These are phyloP conservation scores for Carex kokanica DNA, from an alignment of 176 grass and related monocot species.

Conservation along the genomic window DNA sequence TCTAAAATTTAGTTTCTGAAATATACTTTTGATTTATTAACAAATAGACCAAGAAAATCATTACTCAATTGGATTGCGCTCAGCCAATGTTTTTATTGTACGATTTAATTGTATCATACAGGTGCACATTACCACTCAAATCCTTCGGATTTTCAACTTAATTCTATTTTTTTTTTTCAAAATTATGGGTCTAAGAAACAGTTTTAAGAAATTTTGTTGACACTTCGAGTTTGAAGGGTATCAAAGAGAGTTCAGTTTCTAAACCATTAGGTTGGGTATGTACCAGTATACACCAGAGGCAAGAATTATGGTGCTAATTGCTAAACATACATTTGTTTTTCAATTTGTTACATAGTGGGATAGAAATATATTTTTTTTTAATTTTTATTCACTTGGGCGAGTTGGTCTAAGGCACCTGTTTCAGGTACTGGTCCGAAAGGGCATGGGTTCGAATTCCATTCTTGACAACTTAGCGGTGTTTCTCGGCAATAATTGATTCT, in stretches of 20 bases:
- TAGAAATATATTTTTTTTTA: neutral
- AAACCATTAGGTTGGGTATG: neutral
- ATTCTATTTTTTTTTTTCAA: neutral
- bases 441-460: too few relatives aligned
- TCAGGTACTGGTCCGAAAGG: too few relatives aligned
- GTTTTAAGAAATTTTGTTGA: neutral
- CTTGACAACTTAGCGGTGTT: too few relatives aligned
- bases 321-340: too few relatives aligned
- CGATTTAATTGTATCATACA: neutral
- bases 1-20: too few relatives aligned
- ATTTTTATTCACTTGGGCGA: neutral
- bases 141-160: neutral
- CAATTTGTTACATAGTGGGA: neutral
- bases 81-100: neutral
- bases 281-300: neutral
- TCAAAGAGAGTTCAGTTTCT: too few relatives aligned
- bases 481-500: too few relatives aligned
- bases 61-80: neutral
- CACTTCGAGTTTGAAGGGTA: too few relatives aligned
- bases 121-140: neutral
- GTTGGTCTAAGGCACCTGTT: too few relatives aligned
- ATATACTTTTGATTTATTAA: too few relatives aligned
- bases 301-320: neutral
- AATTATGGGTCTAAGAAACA: neutral
- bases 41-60: too few relatives aligned